Conservation (phyloP, 139 green algal species). For the Micractinium sp. region DNA sequence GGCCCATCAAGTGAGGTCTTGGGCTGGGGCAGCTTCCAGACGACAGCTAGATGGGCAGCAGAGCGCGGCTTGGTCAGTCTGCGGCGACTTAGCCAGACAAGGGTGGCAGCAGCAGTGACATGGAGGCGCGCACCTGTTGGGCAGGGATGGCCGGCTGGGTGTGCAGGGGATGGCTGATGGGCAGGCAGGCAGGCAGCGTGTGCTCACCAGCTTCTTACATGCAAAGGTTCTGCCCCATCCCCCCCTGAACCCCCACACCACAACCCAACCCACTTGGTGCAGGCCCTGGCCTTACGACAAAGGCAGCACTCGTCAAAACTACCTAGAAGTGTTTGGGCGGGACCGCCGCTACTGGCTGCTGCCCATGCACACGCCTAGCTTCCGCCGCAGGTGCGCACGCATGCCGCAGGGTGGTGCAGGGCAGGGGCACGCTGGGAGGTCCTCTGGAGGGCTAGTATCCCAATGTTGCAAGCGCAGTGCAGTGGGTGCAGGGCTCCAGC, state of each 20-base stretch:
- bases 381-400: background rate
- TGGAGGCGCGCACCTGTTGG: background rate
- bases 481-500: background rate
- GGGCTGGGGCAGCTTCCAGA: background rate
- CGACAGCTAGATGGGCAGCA: background rate
- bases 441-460: background rate
- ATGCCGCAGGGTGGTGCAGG: background rate
- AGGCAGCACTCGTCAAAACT: constrained; percentile 64
- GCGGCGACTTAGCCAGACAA: no score
- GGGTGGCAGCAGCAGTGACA: background rate
- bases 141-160: background rate
- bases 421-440: background rate
- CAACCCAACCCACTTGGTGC: background rate
- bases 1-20: constrained; percentile 46
- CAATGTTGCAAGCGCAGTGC: background rate
- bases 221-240: background rate
- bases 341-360: constrained; percentile 62
- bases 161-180: no score
- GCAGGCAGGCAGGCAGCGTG: background rate
- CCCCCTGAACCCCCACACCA: no score
- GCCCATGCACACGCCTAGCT: constrained; percentile 47
- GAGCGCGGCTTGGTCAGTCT: background rate
- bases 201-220: background rate
- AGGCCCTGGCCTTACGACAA: constrained; percentile 81
- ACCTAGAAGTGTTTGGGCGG: constrained; percentile 80